phyloP scores from a whole-genome alignment of 768 basidiomycete genomes.

The Suillus spraguei region DNA sequence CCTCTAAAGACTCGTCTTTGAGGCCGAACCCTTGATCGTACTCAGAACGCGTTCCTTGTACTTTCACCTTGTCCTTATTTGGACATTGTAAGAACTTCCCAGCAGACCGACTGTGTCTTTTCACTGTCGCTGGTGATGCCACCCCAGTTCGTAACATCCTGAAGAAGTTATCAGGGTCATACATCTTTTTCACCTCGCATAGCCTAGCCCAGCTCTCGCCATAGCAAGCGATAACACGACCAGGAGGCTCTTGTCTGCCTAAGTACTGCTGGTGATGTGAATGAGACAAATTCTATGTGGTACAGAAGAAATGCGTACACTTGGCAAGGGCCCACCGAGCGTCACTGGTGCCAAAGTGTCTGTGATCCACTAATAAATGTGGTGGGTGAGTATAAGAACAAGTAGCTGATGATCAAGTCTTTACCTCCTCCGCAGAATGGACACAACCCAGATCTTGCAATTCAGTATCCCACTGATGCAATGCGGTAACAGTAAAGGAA shows the following conservation, averaged over 20 bases:
- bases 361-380: conserved; percentile 71
- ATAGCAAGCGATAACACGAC: conserved; percentile 65
- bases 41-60: too few relatives aligned
- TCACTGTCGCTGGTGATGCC: too few relatives aligned
- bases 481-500: conserved; percentile 81
- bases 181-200: conserved; percentile 66
- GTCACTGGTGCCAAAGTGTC: conserved; percentile 71
- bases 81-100: too few relatives aligned
- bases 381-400: conserved; percentile 14
- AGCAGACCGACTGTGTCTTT: too few relatives aligned
- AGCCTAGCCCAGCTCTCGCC: conserved; percentile 78
- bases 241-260: conserved; percentile 68
- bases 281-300: conserved; percentile 12
- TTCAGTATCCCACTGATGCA: conserved; percentile 92
- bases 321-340: conserved; percentile 84
- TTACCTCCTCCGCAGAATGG: conserved; percentile 78
- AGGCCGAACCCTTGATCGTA: too few relatives aligned
- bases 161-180: conserved; percentile 81
- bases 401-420: conserved; percentile 18
- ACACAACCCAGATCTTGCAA: conserved; percentile 81
- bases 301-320: conserved; percentile 52
- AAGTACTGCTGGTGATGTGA: conserved; percentile 55
- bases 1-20: too few relatives aligned
- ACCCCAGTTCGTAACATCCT: too few relatives aligned
- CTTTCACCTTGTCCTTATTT: too few relatives aligned